Conservation (phyloP, 2,329 filamentous ascomycete genomes). For the Juglanconis oblonga region DNA sequence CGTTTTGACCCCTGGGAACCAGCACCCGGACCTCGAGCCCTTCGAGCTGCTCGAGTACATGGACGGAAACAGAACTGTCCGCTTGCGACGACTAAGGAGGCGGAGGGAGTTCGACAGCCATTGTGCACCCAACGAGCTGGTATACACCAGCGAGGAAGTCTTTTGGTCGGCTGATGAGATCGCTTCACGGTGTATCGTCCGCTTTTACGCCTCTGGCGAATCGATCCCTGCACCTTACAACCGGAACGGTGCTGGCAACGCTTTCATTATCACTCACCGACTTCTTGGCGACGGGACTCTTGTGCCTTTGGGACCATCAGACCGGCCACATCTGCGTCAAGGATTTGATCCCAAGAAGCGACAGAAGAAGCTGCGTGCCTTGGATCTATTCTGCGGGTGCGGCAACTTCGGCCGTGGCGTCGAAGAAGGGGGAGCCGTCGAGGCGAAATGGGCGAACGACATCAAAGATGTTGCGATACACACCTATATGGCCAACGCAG, state of each 20-base stretch:
- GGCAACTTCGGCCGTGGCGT: conserved; percentile 75
- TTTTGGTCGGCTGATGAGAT: conserved; percentile 40
- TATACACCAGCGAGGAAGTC: conserved; percentile 49
- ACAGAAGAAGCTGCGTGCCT: conserved; percentile 47
- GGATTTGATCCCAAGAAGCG: conserved; percentile 47
- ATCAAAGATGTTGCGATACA: conserved; percentile 62
- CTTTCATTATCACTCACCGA: conserved; percentile 59
- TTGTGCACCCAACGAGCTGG: conserved; percentile 54
- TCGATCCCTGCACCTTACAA: conserved; percentile 62
- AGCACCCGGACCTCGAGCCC: conserved; percentile 48
- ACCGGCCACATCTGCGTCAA: conserved; percentile 34
- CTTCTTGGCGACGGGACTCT: conserved; percentile 24
- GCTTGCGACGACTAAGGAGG: conserved; percentile 53
- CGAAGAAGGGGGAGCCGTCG: conserved; percentile 65
- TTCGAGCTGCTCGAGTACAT: conserved; percentile 50
- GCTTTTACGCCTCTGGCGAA: conserved; percentile 45
- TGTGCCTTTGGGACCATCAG: neutral
- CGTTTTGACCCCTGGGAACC: conserved; percentile 28
- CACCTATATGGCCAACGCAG: conserved; percentile 68
- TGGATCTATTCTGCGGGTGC: conserved; percentile 76
- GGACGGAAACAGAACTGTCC: conserved; percentile 30
- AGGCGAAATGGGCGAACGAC: conserved; percentile 69
- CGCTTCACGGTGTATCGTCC: conserved; percentile 56
- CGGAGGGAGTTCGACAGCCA: conserved; percentile 37
- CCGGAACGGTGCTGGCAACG: conserved; percentile 61